Base-by-base conservation (phyloP, 495 filamentous ascomycete genomes). In the Hyaloscypha variabilis region DNA sequence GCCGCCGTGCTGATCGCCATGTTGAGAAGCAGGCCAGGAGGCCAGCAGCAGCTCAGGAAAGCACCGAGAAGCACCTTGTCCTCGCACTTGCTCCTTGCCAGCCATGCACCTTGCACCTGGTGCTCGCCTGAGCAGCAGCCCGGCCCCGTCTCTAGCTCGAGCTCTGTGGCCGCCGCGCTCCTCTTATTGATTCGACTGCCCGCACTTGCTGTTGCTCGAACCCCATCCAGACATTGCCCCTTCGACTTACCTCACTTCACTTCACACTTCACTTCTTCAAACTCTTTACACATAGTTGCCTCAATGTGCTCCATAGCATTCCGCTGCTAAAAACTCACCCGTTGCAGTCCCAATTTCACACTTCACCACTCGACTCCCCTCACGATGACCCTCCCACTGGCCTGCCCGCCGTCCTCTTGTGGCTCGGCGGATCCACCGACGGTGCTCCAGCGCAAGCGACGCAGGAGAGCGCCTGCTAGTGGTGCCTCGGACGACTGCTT, bases 401-500 rank as follows among this genome's bases (percentile, higher is more conserved):
- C 69, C 31, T 73, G 71, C 60, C 70, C 72, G 42, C 60, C 68
- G 31, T 50, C 70, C 17, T 60, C 69, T 39, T 60, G 54, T 57
- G 60, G 58, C 28, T 25, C 52, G 14, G 50, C 65, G 50, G 68
- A 71, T 29, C 66, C 61, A 30, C 68, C 66, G 39, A 69, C 75
- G n/a, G 67, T 60, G 26, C 72, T 75, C 67, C 82, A 85, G 46
- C 85, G 91, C 67, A 97, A 96, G 79, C 87, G 94, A 63, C 87
- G 94, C 70, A 88, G 93, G 81, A 84, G 94, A 80, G 92, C 94
- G 2, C 91, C 93, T 26, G 89, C 91, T 53, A 94, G 90, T 29
- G 94, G 94, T 67, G 95, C 95, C 49, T 85, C 91, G 31, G 93
- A 97, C 77, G 95, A 99, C 76, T 99, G 95, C 83, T 97, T 97